These are phyloP conservation scores for Flueggea neowawraea DNA, from an alignment of 441 rosid species.

Conservation along the genomic window DNA sequence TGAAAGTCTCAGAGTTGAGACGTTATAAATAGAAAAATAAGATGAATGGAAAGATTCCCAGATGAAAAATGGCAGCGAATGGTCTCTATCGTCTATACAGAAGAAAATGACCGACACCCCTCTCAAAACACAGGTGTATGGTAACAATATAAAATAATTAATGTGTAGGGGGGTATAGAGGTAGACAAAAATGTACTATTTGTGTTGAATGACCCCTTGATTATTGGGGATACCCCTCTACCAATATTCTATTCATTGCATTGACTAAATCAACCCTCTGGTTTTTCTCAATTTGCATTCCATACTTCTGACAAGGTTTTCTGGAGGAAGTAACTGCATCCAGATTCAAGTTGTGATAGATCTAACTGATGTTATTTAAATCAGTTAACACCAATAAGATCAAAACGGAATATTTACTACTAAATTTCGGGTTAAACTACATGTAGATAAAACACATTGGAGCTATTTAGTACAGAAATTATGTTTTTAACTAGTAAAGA, in stretches of 20 bases:
- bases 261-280: background rate
- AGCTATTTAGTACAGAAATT: conserved; percentile 19
- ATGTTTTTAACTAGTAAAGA: conserved; percentile 14
- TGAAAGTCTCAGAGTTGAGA: background rate
- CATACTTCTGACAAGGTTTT: too few relatives aligned
- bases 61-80: conserved; percentile 21
- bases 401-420: conserved; percentile 11
- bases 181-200: too few relatives aligned
- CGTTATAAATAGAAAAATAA: conserved; percentile 15
- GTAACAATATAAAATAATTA: too few relatives aligned
- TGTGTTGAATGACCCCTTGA: conserved; percentile 23
- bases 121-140: conserved; percentile 6
- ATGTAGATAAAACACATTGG: conserved; percentile 2
- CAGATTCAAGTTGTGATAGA: conserved; percentile 3
- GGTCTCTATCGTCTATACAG: conserved; percentile 9
- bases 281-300: too few relatives aligned
- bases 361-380: background rate
- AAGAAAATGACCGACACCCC: conserved; percentile 38
- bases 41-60: conserved; percentile 24
- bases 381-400: background rate
- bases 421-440: background rate
- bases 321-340: background rate
- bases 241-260: background rate
- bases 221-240: conserved; percentile 10
- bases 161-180: too few relatives aligned